Conservation (phyloP, 2,329 filamentous ascomycete species). For the Cytospora leucostoma region DNA sequence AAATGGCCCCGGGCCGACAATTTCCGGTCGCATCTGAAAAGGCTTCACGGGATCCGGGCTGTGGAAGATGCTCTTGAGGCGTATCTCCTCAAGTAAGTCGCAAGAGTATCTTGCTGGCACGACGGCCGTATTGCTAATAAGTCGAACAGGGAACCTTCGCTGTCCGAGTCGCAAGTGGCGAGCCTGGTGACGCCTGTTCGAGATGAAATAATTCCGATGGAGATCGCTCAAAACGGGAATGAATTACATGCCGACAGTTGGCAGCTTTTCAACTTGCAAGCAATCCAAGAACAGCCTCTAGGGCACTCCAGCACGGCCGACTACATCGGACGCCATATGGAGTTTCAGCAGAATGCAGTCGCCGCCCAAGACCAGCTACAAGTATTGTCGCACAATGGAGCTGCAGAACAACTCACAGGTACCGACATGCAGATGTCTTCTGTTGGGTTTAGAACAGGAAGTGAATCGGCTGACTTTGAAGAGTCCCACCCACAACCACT, state of each 20-base stretch:
- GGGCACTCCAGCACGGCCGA: conserved; percentile 1
- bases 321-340: conserved; percentile 8
- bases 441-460: not conserved
- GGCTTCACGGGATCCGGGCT: conserved; percentile 57
- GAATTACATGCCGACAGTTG: not conserved
- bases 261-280: conserved; percentile 7
- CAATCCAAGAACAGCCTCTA: not conserved
- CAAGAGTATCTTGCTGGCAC: not conserved
- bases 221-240: not conserved
- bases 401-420: not conserved
- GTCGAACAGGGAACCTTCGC: not conserved
- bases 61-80: conserved; percentile 43
- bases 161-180: conserved; percentile 19
- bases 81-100: conserved; percentile 37
- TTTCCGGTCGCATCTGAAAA: conserved; percentile 75
- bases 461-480: conserved; percentile 3
- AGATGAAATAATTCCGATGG: conserved; percentile 4
- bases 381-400: not conserved
- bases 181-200: conserved; percentile 24
- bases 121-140: not conserved
- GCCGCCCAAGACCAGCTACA: conserved; percentile 15
- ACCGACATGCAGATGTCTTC: conserved; percentile 11
- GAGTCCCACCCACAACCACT: not conserved
- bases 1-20: conserved; percentile 83
- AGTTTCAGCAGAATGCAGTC: conserved; percentile 9